phyloP scores from a whole-genome alignment of 2,329 filamentous ascomycete species.

The Fonsecaea nubica region DNA sequence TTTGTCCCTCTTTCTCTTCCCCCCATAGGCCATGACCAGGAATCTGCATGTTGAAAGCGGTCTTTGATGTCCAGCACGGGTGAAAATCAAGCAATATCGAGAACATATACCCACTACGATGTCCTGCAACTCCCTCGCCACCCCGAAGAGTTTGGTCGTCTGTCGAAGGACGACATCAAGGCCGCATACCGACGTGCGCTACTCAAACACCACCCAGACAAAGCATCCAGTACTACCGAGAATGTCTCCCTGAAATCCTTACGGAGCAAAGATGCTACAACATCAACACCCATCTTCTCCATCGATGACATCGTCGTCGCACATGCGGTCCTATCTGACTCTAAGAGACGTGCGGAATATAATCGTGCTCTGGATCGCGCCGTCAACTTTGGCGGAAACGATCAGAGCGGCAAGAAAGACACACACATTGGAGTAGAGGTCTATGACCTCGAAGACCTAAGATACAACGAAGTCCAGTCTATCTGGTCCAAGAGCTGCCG shows the following conservation, averaged over 20 bases:
- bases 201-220: conserved; percentile 66
- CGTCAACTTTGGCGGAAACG: conserved; percentile 41
- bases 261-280: not conserved
- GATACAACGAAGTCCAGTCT: conserved; percentile 46
- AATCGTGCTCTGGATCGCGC: conserved; percentile 45
- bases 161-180: conserved; percentile 56
- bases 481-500: conserved; percentile 63
- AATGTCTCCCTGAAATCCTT: not conserved
- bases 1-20: not conserved
- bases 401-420: conserved; percentile 40
- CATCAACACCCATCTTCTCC: conserved; percentile 20
- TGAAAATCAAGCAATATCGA: not conserved
- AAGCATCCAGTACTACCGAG: conserved; percentile 41
- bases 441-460: conserved; percentile 64
- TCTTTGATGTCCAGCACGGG: conserved; percentile 26
- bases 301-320: conserved; percentile 67
- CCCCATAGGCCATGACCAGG: not conserved
- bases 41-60: not conserved
- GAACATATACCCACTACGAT: conserved; percentile 44
- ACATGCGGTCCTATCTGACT: conserved; percentile 60
- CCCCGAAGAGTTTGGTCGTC: conserved; percentile 35
- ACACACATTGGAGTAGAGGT: conserved; percentile 61
- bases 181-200: conserved; percentile 64
- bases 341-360: conserved; percentile 55
- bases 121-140: conserved; percentile 48